These are phyloP conservation scores for Fraxinus angustifolia DNA, from an alignment of 305 asterid genomes.

Conservation along the genomic window DNA sequence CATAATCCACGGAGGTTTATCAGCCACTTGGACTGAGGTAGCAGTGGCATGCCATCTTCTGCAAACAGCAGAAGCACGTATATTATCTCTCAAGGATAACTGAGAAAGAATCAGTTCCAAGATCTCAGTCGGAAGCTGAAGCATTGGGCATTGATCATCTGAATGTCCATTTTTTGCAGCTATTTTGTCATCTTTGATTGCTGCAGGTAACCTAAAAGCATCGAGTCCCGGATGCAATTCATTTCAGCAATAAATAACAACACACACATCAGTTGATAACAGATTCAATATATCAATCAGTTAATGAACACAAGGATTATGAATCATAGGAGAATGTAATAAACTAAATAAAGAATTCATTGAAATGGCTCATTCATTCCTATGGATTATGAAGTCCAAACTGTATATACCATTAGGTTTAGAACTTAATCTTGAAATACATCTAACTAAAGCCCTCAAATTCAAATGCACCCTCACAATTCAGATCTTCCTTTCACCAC, in stretches of 20 bases:
- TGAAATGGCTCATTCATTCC: background rate
- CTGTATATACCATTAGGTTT: background rate
- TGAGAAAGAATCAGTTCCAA: conserved; percentile 37
- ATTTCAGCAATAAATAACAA: background rate
- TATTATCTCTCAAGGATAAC: conserved; percentile 41
- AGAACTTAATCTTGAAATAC: background rate
- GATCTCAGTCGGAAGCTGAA: conserved; percentile 36
- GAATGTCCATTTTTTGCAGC: conserved; percentile 1
- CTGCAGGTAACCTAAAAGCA: conserved; percentile 30
- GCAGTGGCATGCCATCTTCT: conserved; percentile 41
- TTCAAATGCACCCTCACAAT: background rate
- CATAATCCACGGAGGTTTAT: conserved; percentile 54
- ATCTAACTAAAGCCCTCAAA: background rate
- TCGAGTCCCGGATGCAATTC: background rate
- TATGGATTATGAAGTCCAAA: background rate
- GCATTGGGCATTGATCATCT: conserved; percentile 18
- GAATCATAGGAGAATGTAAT: background rate
- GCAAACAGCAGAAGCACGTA: conserved; percentile 52
- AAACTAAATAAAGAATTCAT: background rate
- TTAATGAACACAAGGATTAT: background rate
- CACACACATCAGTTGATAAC: background rate
- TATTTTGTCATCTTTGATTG: conserved; percentile 15
- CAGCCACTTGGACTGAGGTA: conserved; percentile 34
- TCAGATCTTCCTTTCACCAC: background rate
- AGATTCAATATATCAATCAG: background rate